These are phyloP conservation scores for Termitomyces sp. DNA, from an alignment of 768 basidiomycete species.

Conservation along the genomic window DNA sequence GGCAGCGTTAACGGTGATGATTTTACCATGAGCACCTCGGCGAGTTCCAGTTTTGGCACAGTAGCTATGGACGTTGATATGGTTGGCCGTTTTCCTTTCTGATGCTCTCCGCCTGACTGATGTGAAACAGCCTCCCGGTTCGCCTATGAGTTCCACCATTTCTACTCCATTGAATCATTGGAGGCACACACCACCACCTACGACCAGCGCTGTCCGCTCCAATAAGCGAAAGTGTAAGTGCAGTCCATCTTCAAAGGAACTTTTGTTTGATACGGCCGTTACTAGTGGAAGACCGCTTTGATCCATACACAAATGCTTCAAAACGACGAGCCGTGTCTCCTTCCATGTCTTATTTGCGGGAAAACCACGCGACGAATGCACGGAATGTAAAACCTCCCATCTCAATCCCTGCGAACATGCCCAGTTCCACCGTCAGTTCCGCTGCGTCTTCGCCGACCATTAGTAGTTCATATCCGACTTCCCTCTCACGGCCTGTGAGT, in stretches of 20 bases:
- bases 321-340: conserved; percentile 84
- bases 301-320: conserved; percentile 72
- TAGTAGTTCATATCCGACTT: conserved; percentile 38
- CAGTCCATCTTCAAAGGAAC: background rate
- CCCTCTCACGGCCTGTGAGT: conserved; percentile 43
- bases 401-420: conserved; percentile 59
- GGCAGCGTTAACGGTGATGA: conserved; percentile 71
- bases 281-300: conserved; percentile 77
- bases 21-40: conserved; percentile 46
- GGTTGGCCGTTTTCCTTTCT: conserved; percentile 35
- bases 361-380: conserved; percentile 42
- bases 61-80: conserved; percentile 68
- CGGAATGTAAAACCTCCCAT: conserved; percentile 50
- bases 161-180: conserved; percentile 54
- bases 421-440: conserved; percentile 52
- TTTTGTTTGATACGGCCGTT: conserved; percentile 3
- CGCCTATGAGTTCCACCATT: conserved; percentile 50
- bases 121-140: conserved; percentile 42
- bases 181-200: conserved; percentile 81
- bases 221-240: conserved; percentile 76
- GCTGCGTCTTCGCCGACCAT: conserved; percentile 73
- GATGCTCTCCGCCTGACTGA: conserved; percentile 10
- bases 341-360: conserved; percentile 63
- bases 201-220: conserved; percentile 66
- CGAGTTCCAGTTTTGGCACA: conserved; percentile 51